These are phyloP conservation scores for Colletotrichum truncatum DNA, from an alignment of 2,329 filamentous ascomycete genomes.

Conservation along the genomic window DNA sequence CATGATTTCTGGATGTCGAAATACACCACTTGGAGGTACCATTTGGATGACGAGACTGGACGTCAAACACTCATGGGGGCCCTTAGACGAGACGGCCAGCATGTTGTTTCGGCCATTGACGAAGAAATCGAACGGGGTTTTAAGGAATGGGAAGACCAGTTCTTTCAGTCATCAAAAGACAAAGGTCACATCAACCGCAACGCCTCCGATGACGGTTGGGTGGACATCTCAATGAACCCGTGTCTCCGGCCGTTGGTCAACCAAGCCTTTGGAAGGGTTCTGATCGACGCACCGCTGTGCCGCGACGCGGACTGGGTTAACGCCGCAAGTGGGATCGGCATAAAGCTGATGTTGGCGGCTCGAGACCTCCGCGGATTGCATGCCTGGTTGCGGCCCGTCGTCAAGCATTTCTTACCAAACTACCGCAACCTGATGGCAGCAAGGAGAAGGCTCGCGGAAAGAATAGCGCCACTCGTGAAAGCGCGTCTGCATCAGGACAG, in stretches of 20 bases:
- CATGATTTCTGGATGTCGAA: slow-evolving; percentile 6
- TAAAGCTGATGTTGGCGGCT: slow-evolving; percentile 11
- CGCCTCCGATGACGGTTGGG: neutral
- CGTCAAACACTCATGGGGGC: neutral
- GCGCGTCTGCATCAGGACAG: neutral
- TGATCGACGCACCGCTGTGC: neutral
- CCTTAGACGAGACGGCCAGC: neutral
- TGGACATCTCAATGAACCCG: neutral
- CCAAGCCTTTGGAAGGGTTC: neutral
- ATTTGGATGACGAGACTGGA: slow-evolving; percentile 6
- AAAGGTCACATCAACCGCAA: neutral
- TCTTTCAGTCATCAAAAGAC: neutral
- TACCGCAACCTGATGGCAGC: neutral
- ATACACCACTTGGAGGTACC: slow-evolving; percentile 11
- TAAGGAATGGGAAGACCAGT: neutral
- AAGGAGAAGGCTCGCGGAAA: neutral
- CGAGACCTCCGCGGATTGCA: neutral
- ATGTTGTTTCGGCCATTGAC: neutral
- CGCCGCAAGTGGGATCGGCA: neutral
- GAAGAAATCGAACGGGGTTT: neutral
- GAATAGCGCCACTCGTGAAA: neutral
- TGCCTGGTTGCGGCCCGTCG: neutral
- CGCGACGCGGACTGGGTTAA: neutral
- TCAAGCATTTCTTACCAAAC: neutral
- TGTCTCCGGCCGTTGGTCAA: neutral